A percentile compares a stretch with the other conserved stretches of the same genome.
Conservation (phyloP, 2,329 filamentous ascomycete species). For the Amauroascus verrucosus region DNA sequence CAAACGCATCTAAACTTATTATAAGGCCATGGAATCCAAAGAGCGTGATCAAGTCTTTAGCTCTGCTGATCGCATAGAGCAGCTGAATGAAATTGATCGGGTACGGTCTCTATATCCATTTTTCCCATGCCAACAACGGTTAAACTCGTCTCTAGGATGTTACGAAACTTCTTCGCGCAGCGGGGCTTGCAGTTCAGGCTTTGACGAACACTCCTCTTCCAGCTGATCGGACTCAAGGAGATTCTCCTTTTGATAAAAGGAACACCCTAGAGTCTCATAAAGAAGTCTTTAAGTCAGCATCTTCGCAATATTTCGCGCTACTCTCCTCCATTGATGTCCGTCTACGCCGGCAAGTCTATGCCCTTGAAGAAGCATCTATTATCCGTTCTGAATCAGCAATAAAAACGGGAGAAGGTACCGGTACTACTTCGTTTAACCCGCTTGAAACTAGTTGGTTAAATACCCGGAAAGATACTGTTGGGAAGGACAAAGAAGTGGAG, state of each 20-base stretch:
- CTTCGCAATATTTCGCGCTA: slow-evolving; percentile 55
- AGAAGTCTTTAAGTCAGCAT: slow-evolving; percentile 47
- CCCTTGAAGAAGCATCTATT: slow-evolving; percentile 70
- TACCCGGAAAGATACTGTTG: slow-evolving; percentile 69
- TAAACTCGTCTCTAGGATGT: slow-evolving; percentile 34
- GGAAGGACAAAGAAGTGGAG: slow-evolving; percentile 73
- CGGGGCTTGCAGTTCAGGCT: slow-evolving; percentile 53
- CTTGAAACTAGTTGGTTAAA: slow-evolving; percentile 87
- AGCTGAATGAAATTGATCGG: slow-evolving; percentile 69
- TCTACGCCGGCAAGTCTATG: slow-evolving; percentile 65
- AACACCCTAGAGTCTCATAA: slow-evolving; percentile 47
- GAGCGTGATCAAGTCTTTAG: slow-evolving; percentile 44
- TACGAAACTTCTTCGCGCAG: slow-evolving; percentile 46
- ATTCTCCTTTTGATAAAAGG: slow-evolving; percentile 19
- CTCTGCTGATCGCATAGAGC: slow-evolving; percentile 65
- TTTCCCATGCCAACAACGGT: background rate
- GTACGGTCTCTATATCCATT: slow-evolving; percentile 28
- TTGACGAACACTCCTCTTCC: slow-evolving; percentile 43
- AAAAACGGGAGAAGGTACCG: slow-evolving; percentile 25
- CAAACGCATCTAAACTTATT: background rate
- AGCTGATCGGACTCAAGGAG: slow-evolving; percentile 19
- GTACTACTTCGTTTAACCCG: slow-evolving; percentile 40
- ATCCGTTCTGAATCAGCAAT: slow-evolving; percentile 42
- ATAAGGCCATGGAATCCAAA: slow-evolving; percentile 17
- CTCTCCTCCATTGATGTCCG: slow-evolving; percentile 65